Conservation (phyloP, 176 grass and related monocot species). For the Areca catechu region DNA sequence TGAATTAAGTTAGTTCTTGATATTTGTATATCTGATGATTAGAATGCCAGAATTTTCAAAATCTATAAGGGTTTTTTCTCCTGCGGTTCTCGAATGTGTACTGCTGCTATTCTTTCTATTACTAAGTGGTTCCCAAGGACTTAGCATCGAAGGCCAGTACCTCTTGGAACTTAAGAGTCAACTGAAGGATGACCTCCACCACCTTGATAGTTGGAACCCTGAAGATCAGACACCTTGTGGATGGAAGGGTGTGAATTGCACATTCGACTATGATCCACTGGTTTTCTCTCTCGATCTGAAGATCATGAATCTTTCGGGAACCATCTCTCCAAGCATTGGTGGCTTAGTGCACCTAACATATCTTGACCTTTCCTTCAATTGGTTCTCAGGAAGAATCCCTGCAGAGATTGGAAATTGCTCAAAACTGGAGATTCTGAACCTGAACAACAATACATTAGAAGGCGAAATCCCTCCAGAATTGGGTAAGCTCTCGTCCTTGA, state of each 20-base stretch:
- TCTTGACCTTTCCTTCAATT: slow-evolving; percentile 79
- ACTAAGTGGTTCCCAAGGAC: slow-evolving; percentile 22
- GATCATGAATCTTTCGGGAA: slow-evolving; percentile 73
- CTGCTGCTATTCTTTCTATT: slow-evolving; percentile 42
- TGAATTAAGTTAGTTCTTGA: slow-evolving; percentile 11
- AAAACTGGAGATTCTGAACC: slow-evolving; percentile 38
- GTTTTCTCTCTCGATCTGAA: slow-evolving; percentile 60
- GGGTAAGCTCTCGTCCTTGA: slow-evolving; percentile 49
- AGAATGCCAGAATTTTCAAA: slow-evolving; percentile 1
- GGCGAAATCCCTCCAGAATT: slow-evolving; percentile 52
- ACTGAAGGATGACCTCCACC: slow-evolving; percentile 45
- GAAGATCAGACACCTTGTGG: slow-evolving; percentile 42
- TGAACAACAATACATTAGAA: slow-evolving; percentile 68
- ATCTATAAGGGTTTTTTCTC: neutral
- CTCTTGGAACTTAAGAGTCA: slow-evolving; percentile 64
- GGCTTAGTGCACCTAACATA: slow-evolving; percentile 35
- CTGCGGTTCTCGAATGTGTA: slow-evolving; percentile 21
- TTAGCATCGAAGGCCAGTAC: slow-evolving; percentile 63
- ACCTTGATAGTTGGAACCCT: slow-evolving; percentile 53
- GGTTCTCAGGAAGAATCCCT: slow-evolving; percentile 61
- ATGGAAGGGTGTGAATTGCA: slow-evolving; percentile 83
- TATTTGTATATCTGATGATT: neutral
- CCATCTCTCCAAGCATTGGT: slow-evolving; percentile 48
- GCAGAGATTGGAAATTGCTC: slow-evolving; percentile 51
- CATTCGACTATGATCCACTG: slow-evolving; percentile 2